Evolutionary conservation across 2,329 filamentous ascomycete species (phyloP), one percentile per base, ranked within the genome.

Genomic region (Exophiala calicioides): DNA sequence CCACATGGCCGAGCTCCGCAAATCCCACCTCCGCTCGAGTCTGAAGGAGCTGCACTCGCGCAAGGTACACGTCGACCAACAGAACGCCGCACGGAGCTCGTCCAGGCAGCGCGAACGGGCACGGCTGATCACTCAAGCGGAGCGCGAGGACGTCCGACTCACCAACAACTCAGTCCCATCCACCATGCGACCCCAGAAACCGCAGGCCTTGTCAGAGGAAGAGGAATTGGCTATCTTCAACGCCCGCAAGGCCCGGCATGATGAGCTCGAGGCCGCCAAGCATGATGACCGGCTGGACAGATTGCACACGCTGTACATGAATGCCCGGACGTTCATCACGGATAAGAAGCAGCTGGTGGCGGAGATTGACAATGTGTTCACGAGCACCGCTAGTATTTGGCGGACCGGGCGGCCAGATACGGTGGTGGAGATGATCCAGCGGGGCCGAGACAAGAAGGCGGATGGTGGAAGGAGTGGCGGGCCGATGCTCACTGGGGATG

Each of bases 271-370:
- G 23, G 69, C 68, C 7, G 65, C 71, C 42, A 82, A 82, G 63
- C 73, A 75, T 32, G 76, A 82, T 47, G 74, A 77, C 42, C 80
- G 86, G 39, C 76, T 80, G 51, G 81, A 91, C 56, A 79, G 84
- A 12, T 71, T 98, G 21, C 88, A 95, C 68, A 83, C 88, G 48
- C 78, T 98, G 9, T 98, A 98, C 70, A 86, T 93, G 71, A 86
- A 90, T 59, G 90, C 93, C 4, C 80, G 86, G 19, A 74, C 81
- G 29, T 98, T 97, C 70, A 96, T 98, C 63, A 84, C 89, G 13
- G 84, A 79, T 18, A 90, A 95, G 65, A 71, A 77, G 39, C 85
- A 95, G 65, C 78, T 98, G 24, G 79, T 86, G 58, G 74, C 75
- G 12, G 79, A 82, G 56, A 84, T 96, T 46, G 85, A 94, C 16